Percentiles rank a stretch among this genome's conserved stretches.
Conservation (phyloP, 1,284 basidiomycete species). For the Lentinula novae-zelandiae region DNA sequence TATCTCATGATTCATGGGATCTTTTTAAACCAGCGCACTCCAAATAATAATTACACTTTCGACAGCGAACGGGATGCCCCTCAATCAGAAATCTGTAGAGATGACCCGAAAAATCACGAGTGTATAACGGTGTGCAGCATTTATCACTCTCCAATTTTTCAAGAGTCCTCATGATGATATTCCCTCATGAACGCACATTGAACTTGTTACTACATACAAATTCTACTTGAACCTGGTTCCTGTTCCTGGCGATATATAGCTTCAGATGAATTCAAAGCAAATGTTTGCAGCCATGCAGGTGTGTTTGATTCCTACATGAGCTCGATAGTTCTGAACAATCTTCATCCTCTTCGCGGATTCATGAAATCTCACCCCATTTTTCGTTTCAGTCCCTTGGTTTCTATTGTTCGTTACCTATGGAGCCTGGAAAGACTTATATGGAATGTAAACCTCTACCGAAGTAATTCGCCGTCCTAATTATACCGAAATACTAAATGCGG, state of each 20-base stretch:
- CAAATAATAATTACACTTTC: slow-evolving; percentile 52
- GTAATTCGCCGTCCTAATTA: not conserved
- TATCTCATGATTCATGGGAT: not conserved
- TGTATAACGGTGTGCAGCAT: slow-evolving; percentile 59
- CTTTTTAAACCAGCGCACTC: slow-evolving; percentile 38
- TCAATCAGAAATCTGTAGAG: slow-evolving; percentile 62
- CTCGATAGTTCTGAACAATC: not conserved
- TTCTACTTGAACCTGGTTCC: not conserved
- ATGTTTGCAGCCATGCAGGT: slow-evolving; percentile 81
- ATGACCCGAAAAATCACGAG: slow-evolving; percentile 43
- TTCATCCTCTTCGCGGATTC: not conserved
- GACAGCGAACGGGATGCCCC: slow-evolving; percentile 56
- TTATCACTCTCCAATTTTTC: not conserved
- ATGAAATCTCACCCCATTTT: not conserved
- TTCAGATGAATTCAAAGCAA: slow-evolving; percentile 64
- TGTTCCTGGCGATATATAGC: slow-evolving; percentile 32
- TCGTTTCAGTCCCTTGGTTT: slow-evolving; percentile 53
- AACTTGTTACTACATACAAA: not conserved
- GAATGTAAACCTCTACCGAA: slow-evolving; percentile 52
- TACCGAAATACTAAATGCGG: not conserved
- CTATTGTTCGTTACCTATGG: slow-evolving; percentile 72
- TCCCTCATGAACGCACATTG: not conserved
- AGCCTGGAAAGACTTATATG: slow-evolving; percentile 71
- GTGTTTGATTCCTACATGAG: slow-evolving; percentile 19
- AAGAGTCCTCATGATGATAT: not conserved